Base-by-base conservation (phyloP, 345 rosid species). In the Gossypium longicalyx region DNA sequence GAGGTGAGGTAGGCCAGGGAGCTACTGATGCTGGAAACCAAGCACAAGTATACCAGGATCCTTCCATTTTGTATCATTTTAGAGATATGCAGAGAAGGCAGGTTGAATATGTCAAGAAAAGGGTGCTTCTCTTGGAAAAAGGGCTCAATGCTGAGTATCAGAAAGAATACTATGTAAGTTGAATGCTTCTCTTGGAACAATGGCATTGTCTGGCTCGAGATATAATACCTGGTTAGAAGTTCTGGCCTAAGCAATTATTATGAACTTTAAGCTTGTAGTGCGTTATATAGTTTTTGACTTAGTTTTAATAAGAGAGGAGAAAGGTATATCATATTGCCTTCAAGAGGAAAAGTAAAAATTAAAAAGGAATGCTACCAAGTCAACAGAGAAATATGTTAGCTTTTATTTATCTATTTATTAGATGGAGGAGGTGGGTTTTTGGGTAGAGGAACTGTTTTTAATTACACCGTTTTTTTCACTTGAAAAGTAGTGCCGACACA, bases 11-110 rank as follows among this genome's bases (percentile, higher is more conserved):
- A 23, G 72, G 77, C 45, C 93, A 83, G 76, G 94, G 90, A 72
- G 79, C 76, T 53, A 59, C 86, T 29, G 92, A 83, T 77, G 73
- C 80, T 79, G 78, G 77, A 56, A 79, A 74, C 69, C 90, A 86
- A 52, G 75, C 79, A 67, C 90, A 80, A 65, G 13, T 68, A 20
- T 87, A 80, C 75, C 91, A 80, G 71, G 92, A 88, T 72, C 75
- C 90, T 62, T 59, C 88, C 9, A 54, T 85, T 13, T 74, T 91
- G 57, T 82, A 86, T 78, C 93, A 89, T 60, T 93, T 84, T 75
- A 82, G 99, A 80, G 99, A 93, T 80, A 89, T 88, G 95, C 98
- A 93, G 85, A 85, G 97, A 76, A 84, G 97, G 68, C 97, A 88
- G 76, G 98, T 91, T 76, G 98, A 93, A 81, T 96, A 88, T 85